A percentile compares a stretch with the other conserved stretches of the same genome.
Evolutionary conservation across 1,139 yeast species (phyloP).

Genomic region (Candida dubliniensis): DNA sequence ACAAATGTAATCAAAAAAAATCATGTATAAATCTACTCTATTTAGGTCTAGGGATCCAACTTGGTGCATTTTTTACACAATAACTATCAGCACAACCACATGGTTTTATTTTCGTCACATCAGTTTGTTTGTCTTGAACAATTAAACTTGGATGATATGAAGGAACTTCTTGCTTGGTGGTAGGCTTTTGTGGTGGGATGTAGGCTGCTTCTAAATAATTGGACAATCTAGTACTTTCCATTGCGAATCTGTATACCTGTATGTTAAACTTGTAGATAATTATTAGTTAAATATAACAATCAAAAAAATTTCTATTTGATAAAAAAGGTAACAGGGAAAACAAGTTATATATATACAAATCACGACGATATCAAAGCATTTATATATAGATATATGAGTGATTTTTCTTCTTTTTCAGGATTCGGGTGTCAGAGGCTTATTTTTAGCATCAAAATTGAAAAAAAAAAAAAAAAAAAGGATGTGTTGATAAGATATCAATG

Average conservation of each 20-base stretch:
- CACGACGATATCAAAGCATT: background rate
- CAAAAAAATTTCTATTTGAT: background rate
- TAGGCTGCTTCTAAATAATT: slow-evolving; percentile 30
- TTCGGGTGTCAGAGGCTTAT: no score
- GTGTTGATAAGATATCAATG: no score
- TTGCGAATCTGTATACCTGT: slow-evolving; percentile 8
- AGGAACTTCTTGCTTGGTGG: slow-evolving; percentile 26
- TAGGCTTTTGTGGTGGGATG: slow-evolving; percentile 30
- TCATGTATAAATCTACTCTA: background rate
- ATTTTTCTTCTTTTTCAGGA: background rate
- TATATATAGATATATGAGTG: background rate
- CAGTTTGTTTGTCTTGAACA: slow-evolving; percentile 46
- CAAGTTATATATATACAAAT: background rate
- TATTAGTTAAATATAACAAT: background rate
- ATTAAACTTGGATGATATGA: slow-evolving; percentile 46
- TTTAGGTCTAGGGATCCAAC: slow-evolving; percentile 42
- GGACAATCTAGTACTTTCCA: slow-evolving; percentile 35
- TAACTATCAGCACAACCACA: slow-evolving; percentile 49
- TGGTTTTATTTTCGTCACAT: slow-evolving; percentile 35
- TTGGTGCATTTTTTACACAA: slow-evolving; percentile 44
- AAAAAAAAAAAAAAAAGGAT: no score
- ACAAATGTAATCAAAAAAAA: background rate
- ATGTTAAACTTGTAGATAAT: background rate
- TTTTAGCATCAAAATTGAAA: no score
- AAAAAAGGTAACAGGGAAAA: background rate